Conservation (phyloP, 257 asterid genomes). For the Mentha longifolia region DNA sequence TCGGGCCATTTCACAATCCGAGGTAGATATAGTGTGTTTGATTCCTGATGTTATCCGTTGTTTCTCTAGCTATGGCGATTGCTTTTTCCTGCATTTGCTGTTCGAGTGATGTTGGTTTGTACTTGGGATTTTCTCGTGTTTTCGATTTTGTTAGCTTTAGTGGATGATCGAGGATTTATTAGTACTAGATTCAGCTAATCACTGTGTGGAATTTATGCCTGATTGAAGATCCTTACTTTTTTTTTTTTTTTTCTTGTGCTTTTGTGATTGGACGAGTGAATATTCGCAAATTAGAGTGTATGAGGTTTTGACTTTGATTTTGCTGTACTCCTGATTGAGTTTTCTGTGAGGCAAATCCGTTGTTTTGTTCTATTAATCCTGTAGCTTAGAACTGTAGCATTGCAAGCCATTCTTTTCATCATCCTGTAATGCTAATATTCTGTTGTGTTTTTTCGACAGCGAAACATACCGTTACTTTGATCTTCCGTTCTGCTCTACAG, state of each 20-base stretch:
- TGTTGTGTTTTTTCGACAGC: constrained; percentile 47
- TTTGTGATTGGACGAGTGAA: neutral
- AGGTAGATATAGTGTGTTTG: constrained; percentile 34
- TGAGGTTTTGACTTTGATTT: neutral
- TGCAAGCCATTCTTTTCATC: neutral
- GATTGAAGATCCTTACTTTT: neutral
- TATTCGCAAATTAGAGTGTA: neutral
- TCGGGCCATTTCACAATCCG: constrained; percentile 88
- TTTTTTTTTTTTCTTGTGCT: too few relatives aligned
- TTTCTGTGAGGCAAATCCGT: constrained; percentile 1
- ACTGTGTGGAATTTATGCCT: constrained; percentile 12
- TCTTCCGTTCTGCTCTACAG: constrained; percentile 78
- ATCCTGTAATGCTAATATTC: constrained; percentile 19
- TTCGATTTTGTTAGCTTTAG: constrained; percentile 1
- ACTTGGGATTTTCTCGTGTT: neutral
- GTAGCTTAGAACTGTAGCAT: neutral
- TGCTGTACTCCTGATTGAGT: neutral
- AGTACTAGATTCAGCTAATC: constrained; percentile 1
- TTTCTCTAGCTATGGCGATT: neutral
- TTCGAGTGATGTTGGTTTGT: neutral
- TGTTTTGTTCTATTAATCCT: neutral
- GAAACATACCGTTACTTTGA: constrained; percentile 79
- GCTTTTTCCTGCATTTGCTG: neutral
- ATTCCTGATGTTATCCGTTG: neutral
- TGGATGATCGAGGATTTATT: constrained; percentile 9